These are phyloP conservation scores for Calvatia gigantea DNA, from an alignment of 768 basidiomycete species.

Conservation along the genomic window DNA sequence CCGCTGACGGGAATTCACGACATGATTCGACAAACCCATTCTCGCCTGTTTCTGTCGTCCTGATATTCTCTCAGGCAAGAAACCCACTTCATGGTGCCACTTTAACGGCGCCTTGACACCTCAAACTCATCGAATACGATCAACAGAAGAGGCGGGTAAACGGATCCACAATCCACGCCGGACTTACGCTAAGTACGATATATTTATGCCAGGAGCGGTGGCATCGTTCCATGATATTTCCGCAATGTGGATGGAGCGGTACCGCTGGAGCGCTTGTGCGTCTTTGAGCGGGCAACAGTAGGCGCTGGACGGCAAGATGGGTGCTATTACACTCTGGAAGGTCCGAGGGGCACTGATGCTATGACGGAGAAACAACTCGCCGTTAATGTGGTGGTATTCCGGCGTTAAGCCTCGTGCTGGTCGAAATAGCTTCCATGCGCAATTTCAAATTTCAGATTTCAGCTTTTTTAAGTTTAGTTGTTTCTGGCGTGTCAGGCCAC, in stretches of 20 bases:
- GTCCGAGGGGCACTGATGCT: slow-evolving; percentile 21
- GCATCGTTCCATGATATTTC: too few relatives aligned
- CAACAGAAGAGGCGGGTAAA: not conserved
- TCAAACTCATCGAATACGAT: not conserved
- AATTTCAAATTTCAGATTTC: not conserved
- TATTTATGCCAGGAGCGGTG: too few relatives aligned
- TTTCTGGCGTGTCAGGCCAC: not conserved
- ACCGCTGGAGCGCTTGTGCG: too few relatives aligned
- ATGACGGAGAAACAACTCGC: slow-evolving; percentile 20
- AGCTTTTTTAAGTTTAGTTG: not conserved
- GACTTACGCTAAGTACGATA: not conserved
- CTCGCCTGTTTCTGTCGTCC: too few relatives aligned
- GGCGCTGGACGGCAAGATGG: too few relatives aligned
- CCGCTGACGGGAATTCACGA: too few relatives aligned
- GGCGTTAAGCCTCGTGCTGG: too few relatives aligned
- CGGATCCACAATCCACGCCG: not conserved
- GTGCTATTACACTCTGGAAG: slow-evolving; percentile 22
- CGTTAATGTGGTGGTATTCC: too few relatives aligned
- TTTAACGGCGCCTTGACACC: not conserved
- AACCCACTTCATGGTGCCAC: not conserved
- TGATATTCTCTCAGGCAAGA: too few relatives aligned
- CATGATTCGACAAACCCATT: not conserved
- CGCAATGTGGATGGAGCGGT: too few relatives aligned
- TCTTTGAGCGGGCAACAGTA: too few relatives aligned
- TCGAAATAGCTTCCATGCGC: too few relatives aligned